Base-by-base conservation (phyloP, 345 rosid genomes). In the Noccaea caerulescens region DNA sequence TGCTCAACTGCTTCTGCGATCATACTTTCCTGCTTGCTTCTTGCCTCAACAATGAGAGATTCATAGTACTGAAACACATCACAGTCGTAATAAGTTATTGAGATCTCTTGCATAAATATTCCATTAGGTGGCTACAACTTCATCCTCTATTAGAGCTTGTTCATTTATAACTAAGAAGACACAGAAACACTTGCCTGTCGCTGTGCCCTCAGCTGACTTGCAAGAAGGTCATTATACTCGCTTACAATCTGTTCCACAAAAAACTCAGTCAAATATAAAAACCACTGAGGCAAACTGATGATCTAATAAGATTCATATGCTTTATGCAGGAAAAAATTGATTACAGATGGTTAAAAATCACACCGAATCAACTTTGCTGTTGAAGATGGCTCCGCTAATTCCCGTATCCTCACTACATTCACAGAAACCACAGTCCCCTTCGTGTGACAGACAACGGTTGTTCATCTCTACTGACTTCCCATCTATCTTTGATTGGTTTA, bases 281-380 rank as follows among this genome's bases (percentile, higher is more conserved):
- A 45, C 30, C 23, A 34, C 49, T 0, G 23, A 20, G 23, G 23
- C 23, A 20, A 20, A 20, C 23, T 20, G 32, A 32, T 16, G 41
- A 10, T 30, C 16, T 37, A 49, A n/a, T 37, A 49, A n/a, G 25
- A 46, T 67, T 27, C 38, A 67, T 3, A 27, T 0, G 30, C n/a
- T 62, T 63, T 7, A 47, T 49, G 58, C 13, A 55, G 42, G 23
- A n/a, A 14, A 27, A 45, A n/a, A 10, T 10, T 20, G 49, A 55
- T 13, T 0, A 57, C 23, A 39, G 51, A 34, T 50, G 41, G 6
- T 42, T n/a, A 45, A 60, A 72, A 52, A 44, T 76, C 82, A 51
- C 82, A 94, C 99, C 33, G 92, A 86, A 76, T 94, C 98, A 72
- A 91, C 85, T 87, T 94, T 94, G 87, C 97, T 94, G 82, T 79